These are phyloP conservation scores for Boletus barrowsii DNA, from an alignment of 768 basidiomycete genomes.

Conservation along the genomic window DNA sequence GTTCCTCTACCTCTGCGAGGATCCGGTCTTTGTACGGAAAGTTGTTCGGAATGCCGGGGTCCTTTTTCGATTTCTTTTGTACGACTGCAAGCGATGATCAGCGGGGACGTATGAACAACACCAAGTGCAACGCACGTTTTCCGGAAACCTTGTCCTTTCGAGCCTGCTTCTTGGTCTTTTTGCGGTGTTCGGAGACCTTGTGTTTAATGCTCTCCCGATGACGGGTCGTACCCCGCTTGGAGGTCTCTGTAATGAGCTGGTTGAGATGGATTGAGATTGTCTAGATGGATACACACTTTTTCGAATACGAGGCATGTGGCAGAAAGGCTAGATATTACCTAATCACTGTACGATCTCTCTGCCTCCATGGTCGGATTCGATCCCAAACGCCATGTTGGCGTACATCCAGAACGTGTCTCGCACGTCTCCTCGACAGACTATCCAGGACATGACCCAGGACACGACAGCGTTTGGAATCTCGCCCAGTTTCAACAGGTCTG, in stretches of 20 bases:
- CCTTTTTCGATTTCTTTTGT: conserved; percentile 59
- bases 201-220: conserved; percentile 70
- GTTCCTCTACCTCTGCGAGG: conserved; percentile 83
- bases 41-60: conserved; percentile 90
- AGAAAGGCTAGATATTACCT: conserved; percentile 12
- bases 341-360: conserved; percentile 7
- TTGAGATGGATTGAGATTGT: background rate
- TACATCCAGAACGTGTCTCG: conserved; percentile 67
- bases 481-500: conserved; percentile 72
- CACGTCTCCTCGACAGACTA: conserved; percentile 88
- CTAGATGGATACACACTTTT: conserved; percentile 47
- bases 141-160: conserved; percentile 77
- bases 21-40: conserved; percentile 96
- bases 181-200: conserved; percentile 72
- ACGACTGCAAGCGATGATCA: conserved; percentile 8
- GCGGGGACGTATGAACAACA: background rate
- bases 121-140: conserved; percentile 60
- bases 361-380: conserved; percentile 26
- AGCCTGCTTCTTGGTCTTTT: conserved; percentile 69
- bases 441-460: conserved; percentile 83
- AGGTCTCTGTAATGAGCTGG: conserved; percentile 60
- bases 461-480: conserved; percentile 85
- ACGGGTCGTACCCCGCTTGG: conserved; percentile 71
- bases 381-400: conserved; percentile 57
- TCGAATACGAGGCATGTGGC: conserved; percentile 57